These are phyloP conservation scores for Suhomyces chickasaworum DNA, from an alignment of 1,139 yeast genomes.

Conservation along the genomic window DNA sequence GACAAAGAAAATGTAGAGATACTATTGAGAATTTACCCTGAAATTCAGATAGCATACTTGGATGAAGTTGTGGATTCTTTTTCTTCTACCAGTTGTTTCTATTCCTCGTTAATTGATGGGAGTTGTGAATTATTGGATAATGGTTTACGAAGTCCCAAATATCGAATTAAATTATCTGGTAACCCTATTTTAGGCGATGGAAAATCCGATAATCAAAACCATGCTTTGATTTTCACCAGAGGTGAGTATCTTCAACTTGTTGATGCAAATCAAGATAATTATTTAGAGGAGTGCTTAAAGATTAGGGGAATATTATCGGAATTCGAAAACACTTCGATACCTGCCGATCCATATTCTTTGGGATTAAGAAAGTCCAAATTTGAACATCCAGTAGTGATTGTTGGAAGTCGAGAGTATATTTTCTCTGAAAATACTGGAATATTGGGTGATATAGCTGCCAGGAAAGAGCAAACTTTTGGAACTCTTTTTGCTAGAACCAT, in stretches of 20 bases:
- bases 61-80: constrained; percentile 37
- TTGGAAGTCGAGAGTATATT: constrained; percentile 87
- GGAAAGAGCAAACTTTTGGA: constrained; percentile 91
- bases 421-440: constrained; percentile 86
- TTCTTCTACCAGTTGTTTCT: constrained; percentile 27
- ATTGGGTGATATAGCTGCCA: constrained; percentile 90
- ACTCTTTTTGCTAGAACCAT: constrained; percentile 84
- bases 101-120: constrained; percentile 46
- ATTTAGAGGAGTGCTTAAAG: constrained; percentile 56
- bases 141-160: constrained; percentile 49
- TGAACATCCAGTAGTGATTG: constrained; percentile 67
- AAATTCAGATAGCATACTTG: constrained; percentile 58
- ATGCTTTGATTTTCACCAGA: constrained; percentile 49
- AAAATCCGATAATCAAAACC: constrained; percentile 58
- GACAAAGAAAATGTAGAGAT: constrained; percentile 60
- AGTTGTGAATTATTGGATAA: constrained; percentile 40
- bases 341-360: constrained; percentile 36
- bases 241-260: constrained; percentile 57
- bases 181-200: constrained; percentile 61
- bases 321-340: constrained; percentile 46
- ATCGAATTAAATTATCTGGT: constrained; percentile 50
- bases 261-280: constrained; percentile 61
- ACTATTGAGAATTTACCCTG: constrained; percentile 63
- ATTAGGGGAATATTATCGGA: constrained; percentile 53
- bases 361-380: constrained; percentile 23